Percentiles rank a stretch among this genome's conserved stretches.
phyloP scores from a whole-genome alignment of 768 basidiomycete genomes.

The Rhodotorula babjevae region DNA sequence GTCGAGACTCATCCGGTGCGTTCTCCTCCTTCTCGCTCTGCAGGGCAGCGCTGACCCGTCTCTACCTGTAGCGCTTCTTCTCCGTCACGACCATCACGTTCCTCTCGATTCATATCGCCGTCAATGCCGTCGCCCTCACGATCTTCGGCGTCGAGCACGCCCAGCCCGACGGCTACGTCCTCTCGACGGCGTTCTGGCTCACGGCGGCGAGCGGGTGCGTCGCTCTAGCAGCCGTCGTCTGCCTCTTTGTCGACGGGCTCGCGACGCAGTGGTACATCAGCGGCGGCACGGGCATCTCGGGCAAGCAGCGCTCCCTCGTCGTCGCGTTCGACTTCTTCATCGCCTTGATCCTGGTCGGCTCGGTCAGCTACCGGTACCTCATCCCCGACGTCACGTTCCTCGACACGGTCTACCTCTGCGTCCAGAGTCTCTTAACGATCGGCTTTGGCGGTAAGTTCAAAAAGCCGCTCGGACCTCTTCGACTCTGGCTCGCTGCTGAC shows the following conservation, averaged over 20 bases:
- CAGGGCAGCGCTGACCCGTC: no score
- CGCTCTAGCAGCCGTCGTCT: neutral
- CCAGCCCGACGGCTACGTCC: slow-evolving; percentile 15
- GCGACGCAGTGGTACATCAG: slow-evolving; percentile 6
- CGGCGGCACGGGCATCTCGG: slow-evolving; percentile 9
- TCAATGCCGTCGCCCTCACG: slow-evolving; percentile 13
- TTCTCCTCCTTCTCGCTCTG: no score
- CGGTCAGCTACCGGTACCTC: neutral
- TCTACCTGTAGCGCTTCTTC: slow-evolving; percentile 18
- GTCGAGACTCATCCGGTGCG: slow-evolving; percentile 14
- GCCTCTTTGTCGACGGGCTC: slow-evolving; percentile 5
- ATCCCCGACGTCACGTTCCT: slow-evolving; percentile 12
- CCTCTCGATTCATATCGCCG: slow-evolving; percentile 4
- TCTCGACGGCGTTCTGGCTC: slow-evolving; percentile 33
- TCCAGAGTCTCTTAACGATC: slow-evolving; percentile 22
- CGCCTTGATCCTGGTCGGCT: neutral
- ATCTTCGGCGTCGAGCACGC: slow-evolving; percentile 11
- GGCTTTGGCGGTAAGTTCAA: slow-evolving; percentile 9
- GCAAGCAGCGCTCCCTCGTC: slow-evolving; percentile 12
- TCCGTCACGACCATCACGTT: slow-evolving; percentile 2
- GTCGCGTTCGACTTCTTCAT: slow-evolving; percentile 15
- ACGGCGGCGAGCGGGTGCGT: slow-evolving; percentile 12
- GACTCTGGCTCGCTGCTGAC: no score
- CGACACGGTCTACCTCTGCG: slow-evolving; percentile 18
- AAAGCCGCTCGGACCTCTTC: no score